These are phyloP conservation scores for Thuidium tamariscinum DNA, from an alignment of 225 moss, liverwort and hornwort species.

Conservation along the genomic window DNA sequence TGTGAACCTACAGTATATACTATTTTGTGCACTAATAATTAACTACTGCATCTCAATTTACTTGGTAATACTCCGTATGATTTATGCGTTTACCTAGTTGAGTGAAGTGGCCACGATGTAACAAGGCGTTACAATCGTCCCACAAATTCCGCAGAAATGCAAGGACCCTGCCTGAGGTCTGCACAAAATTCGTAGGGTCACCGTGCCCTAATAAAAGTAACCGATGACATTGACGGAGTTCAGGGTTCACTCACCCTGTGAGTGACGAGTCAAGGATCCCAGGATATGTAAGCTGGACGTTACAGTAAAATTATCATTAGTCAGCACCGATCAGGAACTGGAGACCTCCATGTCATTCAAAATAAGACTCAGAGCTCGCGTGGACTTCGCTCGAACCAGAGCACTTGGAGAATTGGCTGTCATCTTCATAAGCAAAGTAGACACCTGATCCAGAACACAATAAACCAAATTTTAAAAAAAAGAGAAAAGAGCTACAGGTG, in stretches of 20 bases:
- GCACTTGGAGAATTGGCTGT: slow-evolving; percentile 86
- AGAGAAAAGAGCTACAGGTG: background rate
- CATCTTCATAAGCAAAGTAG: slow-evolving; percentile 75
- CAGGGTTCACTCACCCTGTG: background rate
- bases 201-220: background rate
- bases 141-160: background rate
- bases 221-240: background rate
- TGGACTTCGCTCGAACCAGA: slow-evolving; percentile 79
- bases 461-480: background rate
- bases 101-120: background rate
- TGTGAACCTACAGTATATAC: background rate
- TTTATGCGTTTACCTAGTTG: background rate
- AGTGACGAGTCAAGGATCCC: background rate
- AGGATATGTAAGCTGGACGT: background rate
- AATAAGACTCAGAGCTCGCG: slow-evolving; percentile 71
- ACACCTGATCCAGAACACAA: slow-evolving; percentile 42
- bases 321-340: background rate
- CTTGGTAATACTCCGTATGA: background rate
- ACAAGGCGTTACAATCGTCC: background rate
- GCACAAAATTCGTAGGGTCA: background rate
- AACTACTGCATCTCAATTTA: background rate
- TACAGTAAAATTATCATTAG: background rate
- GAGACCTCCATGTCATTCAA: slow-evolving; percentile 48
- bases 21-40: background rate
- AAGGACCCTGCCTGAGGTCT: background rate